These are phyloP conservation scores for Albophoma yamanashiensis DNA, from an alignment of 2,329 filamentous ascomycete genomes.

Conservation along the genomic window DNA sequence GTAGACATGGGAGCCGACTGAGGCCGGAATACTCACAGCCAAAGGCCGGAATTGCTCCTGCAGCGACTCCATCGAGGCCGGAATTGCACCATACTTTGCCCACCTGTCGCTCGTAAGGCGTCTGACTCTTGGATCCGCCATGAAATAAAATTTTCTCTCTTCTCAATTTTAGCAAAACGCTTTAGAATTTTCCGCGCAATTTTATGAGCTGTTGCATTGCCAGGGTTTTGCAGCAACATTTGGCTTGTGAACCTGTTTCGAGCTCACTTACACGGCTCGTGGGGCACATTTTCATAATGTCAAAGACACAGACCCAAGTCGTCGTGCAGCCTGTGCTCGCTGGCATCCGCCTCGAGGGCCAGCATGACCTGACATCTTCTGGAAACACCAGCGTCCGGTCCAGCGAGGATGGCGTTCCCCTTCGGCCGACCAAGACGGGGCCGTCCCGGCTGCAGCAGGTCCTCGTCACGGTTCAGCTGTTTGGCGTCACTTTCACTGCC, in stretches of 20 bases:
- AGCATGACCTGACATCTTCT: not conserved
- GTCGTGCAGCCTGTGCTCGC: not conserved
- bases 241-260: constrained; percentile 13
- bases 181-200: not conserved
- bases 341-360: not conserved
- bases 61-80: not conserved
- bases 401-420: not conserved
- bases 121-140: constrained; percentile 11
- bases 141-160: not conserved
- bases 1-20: not conserved
- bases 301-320: not conserved
- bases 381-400: not conserved
- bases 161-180: not conserved
- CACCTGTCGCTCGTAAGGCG: not conserved
- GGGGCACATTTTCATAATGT: not conserved
- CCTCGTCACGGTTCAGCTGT: not conserved
- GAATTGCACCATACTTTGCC: not conserved
- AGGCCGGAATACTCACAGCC: not conserved
- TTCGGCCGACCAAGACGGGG: not conserved
- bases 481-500: not conserved
- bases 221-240: not conserved
- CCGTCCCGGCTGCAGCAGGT: not conserved
- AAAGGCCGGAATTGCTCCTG: not conserved
- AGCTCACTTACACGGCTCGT: not conserved
- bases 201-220: not conserved